Percentiles rank a stretch among this genome's conserved stretches.
Conservation (phyloP, 768 basidiomycete genomes). For the Amyloporia xantha region DNA sequence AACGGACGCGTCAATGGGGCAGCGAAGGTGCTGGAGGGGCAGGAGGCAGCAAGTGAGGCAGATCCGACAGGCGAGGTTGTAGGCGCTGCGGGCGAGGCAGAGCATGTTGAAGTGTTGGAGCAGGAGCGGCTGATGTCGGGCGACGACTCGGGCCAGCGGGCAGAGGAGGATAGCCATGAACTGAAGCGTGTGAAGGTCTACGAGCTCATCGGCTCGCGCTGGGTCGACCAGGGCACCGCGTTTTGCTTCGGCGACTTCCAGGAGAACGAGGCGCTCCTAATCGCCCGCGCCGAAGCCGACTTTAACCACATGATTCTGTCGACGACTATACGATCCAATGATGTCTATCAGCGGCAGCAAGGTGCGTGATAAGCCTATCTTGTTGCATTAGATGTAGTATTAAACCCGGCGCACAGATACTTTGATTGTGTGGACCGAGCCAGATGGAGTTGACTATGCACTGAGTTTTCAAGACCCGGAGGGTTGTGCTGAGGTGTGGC, state of each 20-base stretch:
- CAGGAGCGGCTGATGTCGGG: slow-evolving; percentile 25
- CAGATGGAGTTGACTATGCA: slow-evolving; percentile 90
- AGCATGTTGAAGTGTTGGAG: neutral
- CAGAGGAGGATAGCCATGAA: slow-evolving; percentile 59
- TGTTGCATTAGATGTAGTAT: slow-evolving; percentile 6
- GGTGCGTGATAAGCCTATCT: slow-evolving; percentile 40
- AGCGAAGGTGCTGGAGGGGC: slow-evolving; percentile 1
- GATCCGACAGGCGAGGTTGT: slow-evolving; percentile 4
- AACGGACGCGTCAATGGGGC: slow-evolving; percentile 13
- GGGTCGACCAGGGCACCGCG: slow-evolving; percentile 96
- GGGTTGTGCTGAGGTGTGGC: slow-evolving; percentile 96
- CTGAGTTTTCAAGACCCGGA: slow-evolving; percentile 95
- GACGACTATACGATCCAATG: slow-evolving; percentile 73
- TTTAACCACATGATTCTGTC: slow-evolving; percentile 68
- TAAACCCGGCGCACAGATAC: slow-evolving; percentile 59
- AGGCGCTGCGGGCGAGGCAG: slow-evolving; percentile 1
- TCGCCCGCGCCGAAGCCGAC: slow-evolving; percentile 77
- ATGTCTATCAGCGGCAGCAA: slow-evolving; percentile 84
- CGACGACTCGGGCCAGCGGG: slow-evolving; percentile 58
- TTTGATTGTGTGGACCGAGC: slow-evolving; percentile 98
- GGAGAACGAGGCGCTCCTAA: slow-evolving; percentile 71
- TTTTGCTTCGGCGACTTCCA: slow-evolving; percentile 89
- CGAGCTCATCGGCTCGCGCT: slow-evolving; percentile 82
- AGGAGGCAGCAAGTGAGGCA: slow-evolving; percentile 2
- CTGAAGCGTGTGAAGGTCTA: slow-evolving; percentile 96